Percentiles rank a stretch among this genome's conserved stretches.
These are phyloP conservation scores for Sorghum bicolor DNA, from an alignment of 176 grass and related monocot genomes.

Conservation along the genomic window DNA sequence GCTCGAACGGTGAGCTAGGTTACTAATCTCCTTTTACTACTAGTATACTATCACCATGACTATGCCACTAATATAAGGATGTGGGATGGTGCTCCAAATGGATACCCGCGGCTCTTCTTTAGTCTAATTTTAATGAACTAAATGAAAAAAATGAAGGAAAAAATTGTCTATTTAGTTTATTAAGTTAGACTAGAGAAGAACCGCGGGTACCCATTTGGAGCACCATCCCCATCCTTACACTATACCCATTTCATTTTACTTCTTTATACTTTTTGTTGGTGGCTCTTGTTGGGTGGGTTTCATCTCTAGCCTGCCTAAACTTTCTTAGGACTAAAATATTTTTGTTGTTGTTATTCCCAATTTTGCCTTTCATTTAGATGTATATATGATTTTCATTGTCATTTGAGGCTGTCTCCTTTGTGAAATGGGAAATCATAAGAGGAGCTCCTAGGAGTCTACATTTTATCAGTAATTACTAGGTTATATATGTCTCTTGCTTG, in stretches of 20 bases:
- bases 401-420: neutral
- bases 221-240: too few species aligned
- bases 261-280: neutral
- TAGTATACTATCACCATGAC: too few species aligned
- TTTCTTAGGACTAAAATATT: neutral
- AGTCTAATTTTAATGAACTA: too few species aligned
- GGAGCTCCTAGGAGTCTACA: neutral
- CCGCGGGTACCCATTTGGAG: too few species aligned
- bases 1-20: neutral
- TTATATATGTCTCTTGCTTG: neutral
- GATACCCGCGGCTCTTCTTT: too few species aligned
- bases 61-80: neutral
- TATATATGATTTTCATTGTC: neutral
- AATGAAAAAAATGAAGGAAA: too few species aligned
- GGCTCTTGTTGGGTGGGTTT: neutral
- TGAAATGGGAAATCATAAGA: neutral
- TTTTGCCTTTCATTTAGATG: neutral
- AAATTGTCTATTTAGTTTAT: too few species aligned
- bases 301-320: neutral
- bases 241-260: neutral
- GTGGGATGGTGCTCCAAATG: too few species aligned
- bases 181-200: too few species aligned
- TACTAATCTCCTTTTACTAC: neutral
- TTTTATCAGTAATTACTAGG: neutral
- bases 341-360: neutral